Conservation (phyloP, 2,329 filamentous ascomycete species). For the Talaromyces sp. region DNA sequence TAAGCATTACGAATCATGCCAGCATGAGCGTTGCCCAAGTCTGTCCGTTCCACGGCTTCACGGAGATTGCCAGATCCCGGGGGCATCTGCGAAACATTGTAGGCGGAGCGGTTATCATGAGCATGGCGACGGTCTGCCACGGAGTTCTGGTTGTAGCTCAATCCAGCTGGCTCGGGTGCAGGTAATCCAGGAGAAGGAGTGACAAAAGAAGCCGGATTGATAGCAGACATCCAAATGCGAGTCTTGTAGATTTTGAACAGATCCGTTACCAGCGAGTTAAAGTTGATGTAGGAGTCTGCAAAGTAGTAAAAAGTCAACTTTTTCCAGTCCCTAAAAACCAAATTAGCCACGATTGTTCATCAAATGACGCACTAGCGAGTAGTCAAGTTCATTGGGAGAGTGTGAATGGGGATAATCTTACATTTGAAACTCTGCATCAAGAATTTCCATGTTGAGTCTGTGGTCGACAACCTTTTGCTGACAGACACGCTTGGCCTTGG, state of each 20-base stretch:
- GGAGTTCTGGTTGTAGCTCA: slow-evolving; percentile 47
- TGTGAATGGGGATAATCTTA: slow-evolving; percentile 46
- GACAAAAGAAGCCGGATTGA: slow-evolving; percentile 93
- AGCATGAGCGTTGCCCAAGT: slow-evolving; percentile 22
- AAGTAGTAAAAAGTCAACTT: slow-evolving; percentile 99
- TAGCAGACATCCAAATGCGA: slow-evolving; percentile 98
- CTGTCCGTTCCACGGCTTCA: slow-evolving; percentile 26
- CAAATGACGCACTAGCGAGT: neutral
- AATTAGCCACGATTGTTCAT: slow-evolving; percentile 12
- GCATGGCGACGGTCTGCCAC: slow-evolving; percentile 37
- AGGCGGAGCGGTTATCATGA: slow-evolving; percentile 28
- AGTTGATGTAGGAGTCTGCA: slow-evolving; percentile 96
- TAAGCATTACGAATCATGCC: slow-evolving; percentile 29
- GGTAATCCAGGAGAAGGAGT: slow-evolving; percentile 69
- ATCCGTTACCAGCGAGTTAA: slow-evolving; percentile 94
- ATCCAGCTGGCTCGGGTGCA: slow-evolving; percentile 61
- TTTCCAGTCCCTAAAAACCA: slow-evolving; percentile 77
- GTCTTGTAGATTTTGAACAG: slow-evolving; percentile 99
- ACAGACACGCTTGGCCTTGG: slow-evolving; percentile 92
- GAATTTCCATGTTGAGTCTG: slow-evolving; percentile 93
- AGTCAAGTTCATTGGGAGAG: neutral
- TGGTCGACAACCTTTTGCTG: slow-evolving; percentile 96
- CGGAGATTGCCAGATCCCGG: slow-evolving; percentile 10
- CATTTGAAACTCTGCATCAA: slow-evolving; percentile 98
- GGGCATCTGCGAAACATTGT: slow-evolving; percentile 19